Conservation (phyloP, 371 early-diverging fungal species). For the Mortierella sp. region DNA sequence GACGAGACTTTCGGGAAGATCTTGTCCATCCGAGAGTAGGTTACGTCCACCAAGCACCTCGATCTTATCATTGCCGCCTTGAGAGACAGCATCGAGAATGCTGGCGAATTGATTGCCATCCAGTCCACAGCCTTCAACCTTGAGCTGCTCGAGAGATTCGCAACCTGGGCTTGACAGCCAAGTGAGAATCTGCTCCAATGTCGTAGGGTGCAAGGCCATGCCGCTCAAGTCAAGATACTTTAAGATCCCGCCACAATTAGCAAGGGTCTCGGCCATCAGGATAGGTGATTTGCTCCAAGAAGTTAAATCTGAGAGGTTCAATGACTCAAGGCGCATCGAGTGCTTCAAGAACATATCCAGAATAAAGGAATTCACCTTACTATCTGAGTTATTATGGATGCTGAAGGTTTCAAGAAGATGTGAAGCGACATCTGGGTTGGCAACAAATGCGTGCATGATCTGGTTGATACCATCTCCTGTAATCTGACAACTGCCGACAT, state of each 20-base stretch:
- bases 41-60: slow-evolving; percentile 46
- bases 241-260: slow-evolving; percentile 43
- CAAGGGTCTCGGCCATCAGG: slow-evolving; percentile 53
- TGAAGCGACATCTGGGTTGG: slow-evolving; percentile 56
- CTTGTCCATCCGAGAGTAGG: slow-evolving; percentile 45
- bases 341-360: slow-evolving; percentile 56
- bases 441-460: slow-evolving; percentile 57
- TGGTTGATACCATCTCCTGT: slow-evolving; percentile 58
- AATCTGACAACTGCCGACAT: slow-evolving; percentile 50
- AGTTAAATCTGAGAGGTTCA: slow-evolving; percentile 46
- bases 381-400: slow-evolving; percentile 40
- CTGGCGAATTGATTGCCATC: slow-evolving; percentile 50
- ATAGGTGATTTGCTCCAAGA: slow-evolving; percentile 57
- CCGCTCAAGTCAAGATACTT: slow-evolving; percentile 41
- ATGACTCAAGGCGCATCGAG: slow-evolving; percentile 45
- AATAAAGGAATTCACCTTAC: slow-evolving; percentile 56
- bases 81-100: slow-evolving; percentile 47
- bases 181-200: slow-evolving; percentile 42
- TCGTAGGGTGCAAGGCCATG: slow-evolving; percentile 48
- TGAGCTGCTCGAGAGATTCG: slow-evolving; percentile 36
- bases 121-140: slow-evolving; percentile 52
- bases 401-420: slow-evolving; percentile 42
- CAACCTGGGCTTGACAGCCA: slow-evolving; percentile 46
- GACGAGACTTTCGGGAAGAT: slow-evolving; percentile 42
- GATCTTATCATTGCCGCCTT: slow-evolving; percentile 36